These are phyloP conservation scores for Fusarium sp. DNA, from an alignment of 2,329 filamentous ascomycete species.

Conservation along the genomic window DNA sequence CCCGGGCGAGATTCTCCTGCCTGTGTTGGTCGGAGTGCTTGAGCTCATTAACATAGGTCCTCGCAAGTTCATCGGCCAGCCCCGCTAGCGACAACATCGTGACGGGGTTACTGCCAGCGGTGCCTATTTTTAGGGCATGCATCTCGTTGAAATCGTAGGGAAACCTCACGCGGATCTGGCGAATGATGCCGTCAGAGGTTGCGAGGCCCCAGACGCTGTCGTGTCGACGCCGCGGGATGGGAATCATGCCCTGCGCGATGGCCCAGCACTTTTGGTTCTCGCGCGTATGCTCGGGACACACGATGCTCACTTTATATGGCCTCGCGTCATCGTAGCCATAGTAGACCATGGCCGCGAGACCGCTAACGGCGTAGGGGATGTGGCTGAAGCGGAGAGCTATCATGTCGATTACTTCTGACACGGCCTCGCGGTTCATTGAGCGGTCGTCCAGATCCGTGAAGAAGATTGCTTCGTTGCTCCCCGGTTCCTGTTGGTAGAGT, in stretches of 20 bases:
- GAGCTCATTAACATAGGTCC: slow-evolving; percentile 49
- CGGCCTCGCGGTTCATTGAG: slow-evolving; percentile 47
- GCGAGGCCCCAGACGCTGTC: slow-evolving; percentile 54
- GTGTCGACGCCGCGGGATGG: slow-evolving; percentile 35
- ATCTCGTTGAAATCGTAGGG: slow-evolving; percentile 51
- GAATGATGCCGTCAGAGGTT: slow-evolving; percentile 47
- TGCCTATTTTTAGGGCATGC: slow-evolving; percentile 35
- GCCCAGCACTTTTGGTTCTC: slow-evolving; percentile 59
- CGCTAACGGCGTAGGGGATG: slow-evolving; percentile 61
- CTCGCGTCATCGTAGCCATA: slow-evolving; percentile 54
- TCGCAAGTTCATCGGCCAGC: slow-evolving; percentile 53
- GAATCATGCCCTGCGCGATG: slow-evolving; percentile 49
- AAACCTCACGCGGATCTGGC: slow-evolving; percentile 55
- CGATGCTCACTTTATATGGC: slow-evolving; percentile 54
- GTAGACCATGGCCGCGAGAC: slow-evolving; percentile 58
- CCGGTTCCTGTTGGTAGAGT: neutral
- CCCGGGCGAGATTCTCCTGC: slow-evolving; percentile 43
- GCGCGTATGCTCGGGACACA: slow-evolving; percentile 54
- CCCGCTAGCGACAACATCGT: slow-evolving; percentile 52
- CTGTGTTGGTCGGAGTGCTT: slow-evolving; percentile 17
- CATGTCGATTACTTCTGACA: slow-evolving; percentile 55
- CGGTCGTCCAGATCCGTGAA: slow-evolving; percentile 11
- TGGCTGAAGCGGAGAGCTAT: slow-evolving; percentile 57
- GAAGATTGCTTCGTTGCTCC: slow-evolving; percentile 26
- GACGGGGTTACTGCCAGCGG: slow-evolving; percentile 22